Conservation (phyloP, 208 protist species). For the Trypanosoma rangeli region DNA sequence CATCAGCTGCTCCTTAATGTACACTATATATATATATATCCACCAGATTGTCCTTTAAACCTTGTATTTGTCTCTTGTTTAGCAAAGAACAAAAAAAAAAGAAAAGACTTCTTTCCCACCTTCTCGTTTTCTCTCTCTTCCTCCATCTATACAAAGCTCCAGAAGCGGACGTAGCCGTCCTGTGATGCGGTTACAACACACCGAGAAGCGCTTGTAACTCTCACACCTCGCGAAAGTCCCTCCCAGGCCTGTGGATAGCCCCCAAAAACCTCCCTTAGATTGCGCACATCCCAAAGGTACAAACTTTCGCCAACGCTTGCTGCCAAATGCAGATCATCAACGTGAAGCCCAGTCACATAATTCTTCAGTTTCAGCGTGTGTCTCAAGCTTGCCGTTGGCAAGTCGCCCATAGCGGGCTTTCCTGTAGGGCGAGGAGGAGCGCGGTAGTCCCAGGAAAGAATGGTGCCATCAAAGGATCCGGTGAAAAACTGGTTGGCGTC, state of each 20-base stretch:
- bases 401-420: constrained; percentile 28
- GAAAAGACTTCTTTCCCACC: too few relatives aligned
- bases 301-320: constrained; percentile 80
- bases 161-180: constrained; percentile 80
- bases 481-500: constrained; percentile 81
- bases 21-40: too few relatives aligned
- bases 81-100: too few relatives aligned
- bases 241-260: constrained; percentile 80
- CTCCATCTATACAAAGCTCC: constrained; percentile 62
- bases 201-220: constrained; percentile 44
- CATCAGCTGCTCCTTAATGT: too few relatives aligned
- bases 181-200: constrained; percentile 76
- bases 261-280: constrained; percentile 68
- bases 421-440: constrained; percentile 25
- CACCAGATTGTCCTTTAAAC: too few relatives aligned
- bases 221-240: constrained; percentile 76
- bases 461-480: constrained; percentile 75
- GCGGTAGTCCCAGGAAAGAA: constrained; percentile 83
- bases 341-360: constrained; percentile 80
- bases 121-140: background rate
- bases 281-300: constrained; percentile 83
- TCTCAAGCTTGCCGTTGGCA: constrained; percentile 13
- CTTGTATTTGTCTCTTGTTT: too few relatives aligned
- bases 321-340: constrained; percentile 75
- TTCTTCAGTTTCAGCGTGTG: constrained; percentile 80